A percentile compares a stretch with the other conserved stretches of the same genome.
Evolutionary conservation across 2,329 filamentous ascomycete genomes (phyloP).

Genomic region (Fonsecaea multimorphosa): DNA sequence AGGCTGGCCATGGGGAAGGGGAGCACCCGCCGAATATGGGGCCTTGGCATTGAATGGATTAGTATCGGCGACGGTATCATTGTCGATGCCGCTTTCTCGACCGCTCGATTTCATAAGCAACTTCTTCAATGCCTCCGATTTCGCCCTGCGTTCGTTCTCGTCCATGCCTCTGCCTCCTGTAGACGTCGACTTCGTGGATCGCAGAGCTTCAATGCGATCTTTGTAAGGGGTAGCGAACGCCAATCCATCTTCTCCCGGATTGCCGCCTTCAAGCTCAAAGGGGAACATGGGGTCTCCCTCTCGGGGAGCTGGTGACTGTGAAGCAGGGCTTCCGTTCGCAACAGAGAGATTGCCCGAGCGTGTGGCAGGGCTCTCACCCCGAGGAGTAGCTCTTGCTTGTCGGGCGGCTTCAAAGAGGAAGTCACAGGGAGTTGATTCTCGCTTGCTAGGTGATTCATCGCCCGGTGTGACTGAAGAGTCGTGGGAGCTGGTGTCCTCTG

Average conservation of each 20-base stretch:
- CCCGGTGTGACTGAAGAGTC: conserved; percentile 37
- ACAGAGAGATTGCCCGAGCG: conserved; percentile 60
- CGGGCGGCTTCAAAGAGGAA: conserved; percentile 88
- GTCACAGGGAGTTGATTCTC: conserved; percentile 79
- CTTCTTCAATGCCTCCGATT: conserved; percentile 54
- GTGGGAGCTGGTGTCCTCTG: conserved; percentile 48
- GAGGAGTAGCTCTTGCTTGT: conserved; percentile 64
- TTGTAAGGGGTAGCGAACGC: conserved; percentile 68
- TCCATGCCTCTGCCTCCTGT: conserved; percentile 41
- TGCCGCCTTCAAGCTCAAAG: conserved; percentile 68
- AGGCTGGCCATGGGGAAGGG: conserved; percentile 14
- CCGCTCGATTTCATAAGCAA: conserved; percentile 49
- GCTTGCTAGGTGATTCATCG: conserved; percentile 46
- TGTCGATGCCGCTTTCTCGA: conserved; percentile 25
- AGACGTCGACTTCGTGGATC: conserved; percentile 46
- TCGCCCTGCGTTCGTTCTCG: conserved; percentile 51
- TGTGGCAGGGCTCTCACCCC: conserved; percentile 52
- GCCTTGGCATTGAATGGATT: conserved; percentile 41
- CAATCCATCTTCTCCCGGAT: conserved; percentile 59
- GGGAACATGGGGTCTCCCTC: conserved; percentile 65
- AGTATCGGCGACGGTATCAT: conserved; percentile 42
- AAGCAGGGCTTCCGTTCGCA: conserved; percentile 48
- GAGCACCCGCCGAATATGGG: conserved; percentile 21
- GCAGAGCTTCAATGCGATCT: conserved; percentile 54
- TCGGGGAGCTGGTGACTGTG: conserved; percentile 54